Percentiles rank a stretch among this genome's conserved stretches.
Evolutionary conservation across 805 yeast genomes (phyloP).

Genomic region (Yarrowia sp.): DNA sequence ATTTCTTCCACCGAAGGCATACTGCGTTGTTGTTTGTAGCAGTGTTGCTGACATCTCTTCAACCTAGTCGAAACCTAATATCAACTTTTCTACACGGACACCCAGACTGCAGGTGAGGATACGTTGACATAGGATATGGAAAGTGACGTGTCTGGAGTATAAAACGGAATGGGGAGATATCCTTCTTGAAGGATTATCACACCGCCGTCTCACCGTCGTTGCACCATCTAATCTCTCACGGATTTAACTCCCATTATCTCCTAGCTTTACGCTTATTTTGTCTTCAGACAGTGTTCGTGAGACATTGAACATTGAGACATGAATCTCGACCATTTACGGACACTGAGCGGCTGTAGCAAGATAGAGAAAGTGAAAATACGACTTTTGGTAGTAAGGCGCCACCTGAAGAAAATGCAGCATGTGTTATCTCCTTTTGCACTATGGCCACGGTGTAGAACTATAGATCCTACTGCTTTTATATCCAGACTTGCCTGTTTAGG

Average conservation of each 20-base stretch:
- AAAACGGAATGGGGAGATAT: too few relatives aligned
- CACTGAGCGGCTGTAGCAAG: constrained; percentile 1
- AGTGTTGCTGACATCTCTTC: constrained; percentile 36
- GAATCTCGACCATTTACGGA: neutral
- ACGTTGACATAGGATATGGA: neutral
- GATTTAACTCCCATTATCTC: neutral
- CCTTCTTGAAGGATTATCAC: too few relatives aligned
- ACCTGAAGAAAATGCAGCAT: too few relatives aligned
- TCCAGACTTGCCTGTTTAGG: neutral
- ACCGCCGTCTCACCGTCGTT: too few relatives aligned
- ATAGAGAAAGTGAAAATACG: too few relatives aligned
- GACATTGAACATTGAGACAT: constrained; percentile 8
- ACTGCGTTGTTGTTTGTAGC: constrained; percentile 16
- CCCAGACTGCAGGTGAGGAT: neutral
- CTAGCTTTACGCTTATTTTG: neutral
- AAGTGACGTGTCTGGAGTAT: neutral
- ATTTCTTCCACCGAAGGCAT: constrained; percentile 37
- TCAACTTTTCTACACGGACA: constrained; percentile 1
- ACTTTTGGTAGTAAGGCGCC: too few relatives aligned
- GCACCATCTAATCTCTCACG: too few relatives aligned
- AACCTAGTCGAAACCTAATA: constrained; percentile 27
- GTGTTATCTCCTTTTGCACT: too few relatives aligned
- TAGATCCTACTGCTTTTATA: too few relatives aligned
- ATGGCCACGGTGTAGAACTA: too few relatives aligned
- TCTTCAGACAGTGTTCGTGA: neutral